Conservation (phyloP, 345 rosid genomes). For the Tarenaya hassleriana region DNA sequence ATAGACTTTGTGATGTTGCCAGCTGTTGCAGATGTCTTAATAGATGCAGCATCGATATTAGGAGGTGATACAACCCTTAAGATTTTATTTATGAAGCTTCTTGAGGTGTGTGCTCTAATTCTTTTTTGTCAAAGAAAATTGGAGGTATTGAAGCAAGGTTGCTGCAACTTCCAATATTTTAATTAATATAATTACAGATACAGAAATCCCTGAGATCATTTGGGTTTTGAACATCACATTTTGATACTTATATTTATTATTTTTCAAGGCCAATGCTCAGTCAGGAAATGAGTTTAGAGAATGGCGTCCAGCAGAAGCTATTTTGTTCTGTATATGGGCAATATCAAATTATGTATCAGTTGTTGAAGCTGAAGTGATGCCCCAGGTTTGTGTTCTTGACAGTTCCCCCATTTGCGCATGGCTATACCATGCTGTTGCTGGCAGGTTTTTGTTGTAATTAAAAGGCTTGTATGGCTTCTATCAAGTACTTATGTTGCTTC, state of each 20-base stretch:
- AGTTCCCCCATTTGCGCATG: constrained; percentile 11
- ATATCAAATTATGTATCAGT: constrained; percentile 78
- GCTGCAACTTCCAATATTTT: background rate
- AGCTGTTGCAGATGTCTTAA: constrained; percentile 97
- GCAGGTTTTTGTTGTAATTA: background rate
- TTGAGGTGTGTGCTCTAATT: constrained; percentile 52
- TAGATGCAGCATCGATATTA: constrained; percentile 84
- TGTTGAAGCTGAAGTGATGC: constrained; percentile 83
- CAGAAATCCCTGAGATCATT: background rate
- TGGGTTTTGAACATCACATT: constrained; percentile 7
- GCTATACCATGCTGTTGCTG: constrained; percentile 14
- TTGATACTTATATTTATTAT: constrained; percentile 16
- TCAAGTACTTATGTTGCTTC: constrained; percentile 6
- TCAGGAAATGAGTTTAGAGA: constrained; percentile 59
- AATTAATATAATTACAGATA: constrained; percentile 5
- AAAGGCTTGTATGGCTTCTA: constrained; percentile 4
- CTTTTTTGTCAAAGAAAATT: background rate
- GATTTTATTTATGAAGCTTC: constrained; percentile 82
- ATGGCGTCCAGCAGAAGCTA: constrained; percentile 98
- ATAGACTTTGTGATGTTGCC: constrained; percentile 39
- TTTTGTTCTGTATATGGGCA: constrained; percentile 87
- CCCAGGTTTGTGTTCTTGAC: constrained; percentile 50
- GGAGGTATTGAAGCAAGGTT: background rate
- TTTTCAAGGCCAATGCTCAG: constrained; percentile 58
- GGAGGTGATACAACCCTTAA: constrained; percentile 83